These are phyloP conservation scores for Penicillium canariense DNA, from an alignment of 495 filamentous ascomycete species.

Conservation along the genomic window DNA sequence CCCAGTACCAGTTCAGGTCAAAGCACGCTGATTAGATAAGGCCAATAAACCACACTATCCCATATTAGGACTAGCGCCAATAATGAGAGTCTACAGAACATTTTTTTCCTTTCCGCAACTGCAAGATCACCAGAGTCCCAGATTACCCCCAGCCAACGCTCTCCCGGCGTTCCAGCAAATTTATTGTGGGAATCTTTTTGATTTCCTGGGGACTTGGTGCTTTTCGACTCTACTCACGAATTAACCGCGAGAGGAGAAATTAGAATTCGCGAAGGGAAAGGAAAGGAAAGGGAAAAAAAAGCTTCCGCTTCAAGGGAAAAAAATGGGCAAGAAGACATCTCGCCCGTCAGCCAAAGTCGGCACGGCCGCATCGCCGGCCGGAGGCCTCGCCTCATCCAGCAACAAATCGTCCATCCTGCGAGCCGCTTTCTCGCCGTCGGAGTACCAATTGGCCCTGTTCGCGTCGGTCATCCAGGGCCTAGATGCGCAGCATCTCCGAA, in stretches of 20 bases:
- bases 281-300: slow-evolving; percentile 15
- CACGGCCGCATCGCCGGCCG: slow-evolving; percentile 46
- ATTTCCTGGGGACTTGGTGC: neutral
- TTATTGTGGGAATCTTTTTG: slow-evolving; percentile 10
- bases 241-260: slow-evolving; percentile 3
- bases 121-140: slow-evolving; percentile 33
- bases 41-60: slow-evolving; percentile 26
- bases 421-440: slow-evolving; percentile 55
- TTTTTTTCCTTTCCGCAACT: slow-evolving; percentile 47
- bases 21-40: slow-evolving; percentile 41
- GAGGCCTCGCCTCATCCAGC: slow-evolving; percentile 34
- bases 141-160: slow-evolving; percentile 27
- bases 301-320: slow-evolving; percentile 17
- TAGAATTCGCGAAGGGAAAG: slow-evolving; percentile 1
- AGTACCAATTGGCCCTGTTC: slow-evolving; percentile 56
- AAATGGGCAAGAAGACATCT: slow-evolving; percentile 53
- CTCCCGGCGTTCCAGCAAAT: slow-evolving; percentile 27
- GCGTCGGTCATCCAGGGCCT: slow-evolving; percentile 60
- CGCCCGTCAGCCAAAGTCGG: slow-evolving; percentile 46
- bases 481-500: slow-evolving; percentile 56
- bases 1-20: neutral
- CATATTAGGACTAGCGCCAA: slow-evolving; percentile 34
- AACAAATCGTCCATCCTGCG: slow-evolving; percentile 51
- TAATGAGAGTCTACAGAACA: slow-evolving; percentile 41
- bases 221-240: neutral